A percentile compares a stretch with the other conserved stretches of the same genome.
These are phyloP conservation scores for Tubosaeta sp. DNA, from an alignment of 768 basidiomycete species.

Conservation along the genomic window DNA sequence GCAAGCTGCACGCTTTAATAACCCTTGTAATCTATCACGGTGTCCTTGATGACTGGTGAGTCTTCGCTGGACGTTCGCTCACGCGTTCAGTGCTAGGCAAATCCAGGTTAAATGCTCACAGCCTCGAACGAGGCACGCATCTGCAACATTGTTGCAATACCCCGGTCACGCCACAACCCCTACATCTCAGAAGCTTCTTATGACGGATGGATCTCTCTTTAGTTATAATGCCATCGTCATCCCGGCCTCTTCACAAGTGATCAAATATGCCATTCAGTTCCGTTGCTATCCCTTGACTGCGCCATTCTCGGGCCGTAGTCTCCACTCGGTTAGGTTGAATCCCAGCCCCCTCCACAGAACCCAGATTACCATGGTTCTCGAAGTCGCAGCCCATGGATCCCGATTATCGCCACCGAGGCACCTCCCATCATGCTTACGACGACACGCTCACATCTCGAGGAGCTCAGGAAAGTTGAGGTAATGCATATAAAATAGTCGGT, in stretches of 20 bases:
- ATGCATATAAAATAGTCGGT: slow-evolving; percentile 20
- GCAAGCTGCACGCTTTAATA: slow-evolving; percentile 6
- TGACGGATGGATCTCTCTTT: slow-evolving; percentile 10
- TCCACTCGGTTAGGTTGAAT: slow-evolving; percentile 20
- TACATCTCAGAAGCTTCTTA: slow-evolving; percentile 13
- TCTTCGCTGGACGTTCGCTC: slow-evolving; percentile 15
- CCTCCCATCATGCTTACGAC: slow-evolving; percentile 11
- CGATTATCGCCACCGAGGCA: slow-evolving; percentile 22
- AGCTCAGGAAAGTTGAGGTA: slow-evolving; percentile 3
- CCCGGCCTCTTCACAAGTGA: slow-evolving; percentile 12
- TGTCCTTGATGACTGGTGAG: slow-evolving; percentile 17
- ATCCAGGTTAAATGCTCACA: slow-evolving; percentile 15
- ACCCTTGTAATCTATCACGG: slow-evolving; percentile 18
- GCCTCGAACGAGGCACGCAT: slow-evolving; percentile 18
- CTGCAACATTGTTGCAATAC: slow-evolving; percentile 13
- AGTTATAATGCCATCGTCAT: slow-evolving; percentile 11
- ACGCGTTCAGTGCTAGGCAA: slow-evolving; percentile 8
- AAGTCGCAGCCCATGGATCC: slow-evolving; percentile 10
- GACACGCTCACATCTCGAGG: slow-evolving; percentile 15
- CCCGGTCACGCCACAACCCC: slow-evolving; percentile 6
- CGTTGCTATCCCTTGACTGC: slow-evolving; percentile 10
- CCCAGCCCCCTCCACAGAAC: slow-evolving; percentile 19
- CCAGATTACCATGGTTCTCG: slow-evolving; percentile 14
- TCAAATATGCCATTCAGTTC: slow-evolving; percentile 11
- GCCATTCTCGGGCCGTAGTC: slow-evolving; percentile 20